A percentile compares a stretch with the other conserved stretches of the same genome.
These are phyloP conservation scores for Aeschynomene evenia DNA, from an alignment of 306 rosid genomes.

Conservation along the genomic window DNA sequence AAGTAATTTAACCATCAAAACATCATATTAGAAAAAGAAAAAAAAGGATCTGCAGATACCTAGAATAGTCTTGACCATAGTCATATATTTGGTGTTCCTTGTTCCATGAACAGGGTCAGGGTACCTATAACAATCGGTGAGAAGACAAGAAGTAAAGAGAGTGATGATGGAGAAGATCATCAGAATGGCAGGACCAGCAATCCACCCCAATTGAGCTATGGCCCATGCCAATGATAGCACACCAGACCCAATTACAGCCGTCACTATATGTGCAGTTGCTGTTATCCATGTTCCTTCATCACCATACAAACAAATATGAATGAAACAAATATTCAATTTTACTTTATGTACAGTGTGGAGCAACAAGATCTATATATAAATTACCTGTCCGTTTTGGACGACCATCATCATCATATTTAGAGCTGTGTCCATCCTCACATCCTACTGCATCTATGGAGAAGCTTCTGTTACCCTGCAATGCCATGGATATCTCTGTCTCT, in stretches of 20 bases:
- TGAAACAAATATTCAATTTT: background rate
- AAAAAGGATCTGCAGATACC: constrained; percentile 33
- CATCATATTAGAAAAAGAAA: too few species aligned
- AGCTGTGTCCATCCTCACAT: background rate
- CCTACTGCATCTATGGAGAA: background rate
- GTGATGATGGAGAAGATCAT: constrained; percentile 21
- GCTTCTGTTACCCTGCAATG: background rate
- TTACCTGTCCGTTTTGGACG: constrained; percentile 40
- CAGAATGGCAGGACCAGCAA: constrained; percentile 26
- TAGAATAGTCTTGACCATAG: constrained; percentile 34
- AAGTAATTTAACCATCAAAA: too few species aligned
- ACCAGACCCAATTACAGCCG: constrained; percentile 51
- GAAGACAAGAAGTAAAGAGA: constrained; percentile 29
- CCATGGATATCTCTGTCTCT: constrained; percentile 14
- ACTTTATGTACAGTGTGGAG: background rate
- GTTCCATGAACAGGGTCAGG: constrained; percentile 42
- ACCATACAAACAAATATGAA: background rate
- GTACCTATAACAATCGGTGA: constrained; percentile 38
- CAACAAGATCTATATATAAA: background rate
- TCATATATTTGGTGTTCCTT: constrained; percentile 39
- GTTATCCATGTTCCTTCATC: constrained; percentile 45
- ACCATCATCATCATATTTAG: constrained; percentile 49
- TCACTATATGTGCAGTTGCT: constrained; percentile 49
- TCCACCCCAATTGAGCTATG: constrained; percentile 53
- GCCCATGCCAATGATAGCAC: constrained; percentile 49